Evolutionary conservation across 306 rosid species (phyloP).

Genomic region (Inga laurina): DNA sequence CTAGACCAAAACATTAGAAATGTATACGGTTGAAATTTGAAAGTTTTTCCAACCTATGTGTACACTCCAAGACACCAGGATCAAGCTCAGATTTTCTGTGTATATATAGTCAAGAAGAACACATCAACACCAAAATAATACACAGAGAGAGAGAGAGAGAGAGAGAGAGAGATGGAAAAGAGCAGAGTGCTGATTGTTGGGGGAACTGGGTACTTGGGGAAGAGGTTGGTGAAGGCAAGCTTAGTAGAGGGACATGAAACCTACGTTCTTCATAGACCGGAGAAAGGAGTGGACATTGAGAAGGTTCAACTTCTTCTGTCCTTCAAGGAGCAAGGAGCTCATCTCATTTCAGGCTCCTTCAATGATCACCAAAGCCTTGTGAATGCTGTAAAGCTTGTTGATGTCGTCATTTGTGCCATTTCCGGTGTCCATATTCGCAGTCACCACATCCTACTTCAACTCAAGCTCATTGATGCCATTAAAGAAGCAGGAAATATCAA

Average conservation of each 20-base stretch:
- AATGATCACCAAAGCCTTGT: constrained; percentile 55
- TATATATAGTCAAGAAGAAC: constrained; percentile 5
- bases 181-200: constrained; percentile 71
- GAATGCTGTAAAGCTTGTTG: constrained; percentile 59
- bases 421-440: constrained; percentile 72
- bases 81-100: background rate
- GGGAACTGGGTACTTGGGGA: constrained; percentile 81
- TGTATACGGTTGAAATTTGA: background rate
- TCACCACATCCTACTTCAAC: constrained; percentile 72
- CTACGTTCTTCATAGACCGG: constrained; percentile 59
- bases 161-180: constrained; percentile 31
- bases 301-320: constrained; percentile 63
- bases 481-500: constrained; percentile 72
- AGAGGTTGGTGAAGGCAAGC: constrained; percentile 73
- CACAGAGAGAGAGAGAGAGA: background rate
- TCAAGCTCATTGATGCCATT: constrained; percentile 69
- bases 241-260: constrained; percentile 60
- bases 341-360: constrained; percentile 53
- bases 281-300: constrained; percentile 72
- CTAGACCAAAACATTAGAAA: background rate
- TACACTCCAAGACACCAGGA: constrained; percentile 18
- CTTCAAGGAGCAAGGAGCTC: constrained; percentile 65
- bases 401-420: constrained; percentile 71
- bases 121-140: background rate
- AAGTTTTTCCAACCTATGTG: background rate